Evolutionary conservation across 192 early-diverging fungal species (phyloP), one percentile per base, ranked within the genome.

Genomic region (Coemansia sp.): DNA sequence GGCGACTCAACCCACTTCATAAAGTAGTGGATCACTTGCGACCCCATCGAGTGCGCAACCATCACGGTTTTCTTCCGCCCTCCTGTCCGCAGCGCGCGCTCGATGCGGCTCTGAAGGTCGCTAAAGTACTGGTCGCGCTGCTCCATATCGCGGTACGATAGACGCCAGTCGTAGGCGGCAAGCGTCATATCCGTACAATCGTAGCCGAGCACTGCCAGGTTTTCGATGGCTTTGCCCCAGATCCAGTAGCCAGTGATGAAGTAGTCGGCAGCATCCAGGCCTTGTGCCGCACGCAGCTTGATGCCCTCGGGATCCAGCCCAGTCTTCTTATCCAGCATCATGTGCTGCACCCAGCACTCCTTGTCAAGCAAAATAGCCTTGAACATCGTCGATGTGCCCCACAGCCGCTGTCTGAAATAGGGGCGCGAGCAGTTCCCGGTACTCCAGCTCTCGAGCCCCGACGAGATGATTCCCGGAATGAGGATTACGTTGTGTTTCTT

Each of bases 231-330:
- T 53, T 90, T 88, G 45, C 85, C 93, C 91, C 90, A 93, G 20
- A 96, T 90, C 94, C 93, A 96, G 69, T 91, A 94, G 75, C 92
- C 92, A 19, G 90, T 88, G 25, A 94, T 87, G 59, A 95, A 87
- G 67, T 95, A 96, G 71, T 96, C 94, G 0, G 94, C 92, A 0
- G 93, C 91, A 72, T 94, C 91, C 10, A 96, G 74, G 0, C 94
- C 92, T 70, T 89, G 88, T 0, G 95, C 91, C 0, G 94, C 93
- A 19, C 95, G 82, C 23, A 96, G 80, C 68, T 91, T 93, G 64
- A 92, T 83, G 0, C 85, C 87, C 0, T 85, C 85, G 3, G 95
- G 95, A 62, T 96, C 95, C 29, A 93, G 74, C n/a, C 95, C 95
- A 0, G 90, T 93, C 4, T 74, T 59, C 40, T 88, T 79, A 65